phyloP scores from a whole-genome alignment of 2,329 filamentous ascomycete species.

The Penicillium sp. region DNA sequence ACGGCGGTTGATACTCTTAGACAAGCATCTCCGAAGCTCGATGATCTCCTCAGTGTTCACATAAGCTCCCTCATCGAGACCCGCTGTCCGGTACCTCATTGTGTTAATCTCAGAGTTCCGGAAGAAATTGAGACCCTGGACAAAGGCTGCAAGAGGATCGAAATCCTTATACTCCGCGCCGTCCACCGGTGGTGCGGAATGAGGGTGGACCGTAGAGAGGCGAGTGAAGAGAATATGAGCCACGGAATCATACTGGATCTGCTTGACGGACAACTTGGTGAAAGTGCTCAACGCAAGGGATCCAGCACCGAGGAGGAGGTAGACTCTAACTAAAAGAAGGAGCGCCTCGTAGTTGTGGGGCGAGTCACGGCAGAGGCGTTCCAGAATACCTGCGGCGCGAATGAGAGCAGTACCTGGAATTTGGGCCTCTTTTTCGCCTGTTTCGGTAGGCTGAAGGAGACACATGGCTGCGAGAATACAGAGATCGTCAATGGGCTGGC shows the following conservation, averaged over 20 bases:
- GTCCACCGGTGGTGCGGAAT: constrained; percentile 48
- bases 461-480: constrained; percentile 52
- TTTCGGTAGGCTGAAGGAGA: constrained; percentile 42
- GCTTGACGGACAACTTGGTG: constrained; percentile 54
- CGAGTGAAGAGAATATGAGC: constrained; percentile 56
- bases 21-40: constrained; percentile 47
- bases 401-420: constrained; percentile 42
- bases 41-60: constrained; percentile 52
- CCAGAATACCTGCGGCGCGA: constrained; percentile 47
- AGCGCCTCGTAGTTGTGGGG: constrained; percentile 55
- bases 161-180: constrained; percentile 50
- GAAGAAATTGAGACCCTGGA: constrained; percentile 51
- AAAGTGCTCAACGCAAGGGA: constrained; percentile 55
- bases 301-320: constrained; percentile 51
- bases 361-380: constrained; percentile 49
- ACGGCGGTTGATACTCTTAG: constrained; percentile 48
- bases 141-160: constrained; percentile 49
- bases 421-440: constrained; percentile 26
- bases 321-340: constrained; percentile 52
- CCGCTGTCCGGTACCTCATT: constrained; percentile 44
- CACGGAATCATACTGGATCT: constrained; percentile 56
- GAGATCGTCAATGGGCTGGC: constrained; percentile 52
- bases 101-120: constrained; percentile 47
- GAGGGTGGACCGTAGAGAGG: constrained; percentile 55
- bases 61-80: constrained; percentile 51